Conservation (phyloP, 75 land plant genomes). For the Pinus taeda region DNA sequence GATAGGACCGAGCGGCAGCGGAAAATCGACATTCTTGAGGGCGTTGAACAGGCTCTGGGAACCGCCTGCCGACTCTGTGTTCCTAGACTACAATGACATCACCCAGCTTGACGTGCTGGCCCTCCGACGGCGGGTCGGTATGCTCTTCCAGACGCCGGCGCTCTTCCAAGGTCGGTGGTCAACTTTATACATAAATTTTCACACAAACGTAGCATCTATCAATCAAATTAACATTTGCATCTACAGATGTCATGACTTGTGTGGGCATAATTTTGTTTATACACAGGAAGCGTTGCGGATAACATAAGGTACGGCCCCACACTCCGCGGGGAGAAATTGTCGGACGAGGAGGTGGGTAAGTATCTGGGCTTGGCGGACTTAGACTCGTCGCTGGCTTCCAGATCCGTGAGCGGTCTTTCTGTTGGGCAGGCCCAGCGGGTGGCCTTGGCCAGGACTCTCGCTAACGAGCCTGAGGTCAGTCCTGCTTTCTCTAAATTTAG, state of each 20-base stretch:
- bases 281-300: too few relatives aligned
- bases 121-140: slow-evolving; percentile 83
- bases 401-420: slow-evolving; percentile 51
- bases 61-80: slow-evolving; percentile 63
- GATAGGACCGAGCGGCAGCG: slow-evolving; percentile 92
- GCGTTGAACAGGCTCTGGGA: slow-evolving; percentile 95
- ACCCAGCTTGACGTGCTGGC: slow-evolving; percentile 52
- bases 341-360: too few relatives aligned
- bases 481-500: background rate
- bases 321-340: too few relatives aligned
- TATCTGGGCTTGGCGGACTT: slow-evolving; percentile 63
- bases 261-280: too few relatives aligned
- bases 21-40: slow-evolving; percentile 82
- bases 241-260: too few relatives aligned
- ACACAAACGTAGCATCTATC: too few relatives aligned
- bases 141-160: slow-evolving; percentile 90
- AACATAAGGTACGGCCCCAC: too few relatives aligned
- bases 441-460: slow-evolving; percentile 91
- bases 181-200: too few relatives aligned
- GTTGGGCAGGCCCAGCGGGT: slow-evolving; percentile 96
- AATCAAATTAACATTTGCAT: too few relatives aligned
- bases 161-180: slow-evolving; percentile 62
- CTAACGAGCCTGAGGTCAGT: slow-evolving; percentile 83
- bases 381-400: slow-evolving; percentile 54
- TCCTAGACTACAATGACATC: slow-evolving; percentile 72